These are phyloP conservation scores for Nakaseomyces bracarensis DNA, from an alignment of 1,139 yeast species.

Conservation along the genomic window DNA sequence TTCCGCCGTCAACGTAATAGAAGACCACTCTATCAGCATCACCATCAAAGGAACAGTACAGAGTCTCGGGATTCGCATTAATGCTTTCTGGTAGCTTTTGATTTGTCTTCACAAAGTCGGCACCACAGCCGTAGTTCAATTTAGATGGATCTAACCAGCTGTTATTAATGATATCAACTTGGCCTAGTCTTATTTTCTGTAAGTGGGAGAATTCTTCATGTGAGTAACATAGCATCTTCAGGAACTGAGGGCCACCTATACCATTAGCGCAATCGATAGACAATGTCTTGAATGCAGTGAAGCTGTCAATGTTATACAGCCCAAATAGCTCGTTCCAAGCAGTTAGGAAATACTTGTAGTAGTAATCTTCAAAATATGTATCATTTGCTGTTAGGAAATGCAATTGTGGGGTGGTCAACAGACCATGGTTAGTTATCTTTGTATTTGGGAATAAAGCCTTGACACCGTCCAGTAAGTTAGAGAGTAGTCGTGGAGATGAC, in stretches of 20 bases:
- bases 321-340: slow-evolving; percentile 38
- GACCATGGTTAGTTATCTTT: slow-evolving; percentile 47
- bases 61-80: slow-evolving; percentile 29
- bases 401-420: slow-evolving; percentile 87
- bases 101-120: slow-evolving; percentile 87
- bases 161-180: slow-evolving; percentile 52
- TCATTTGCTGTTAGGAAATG: slow-evolving; percentile 75
- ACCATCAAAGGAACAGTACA: slow-evolving; percentile 88
- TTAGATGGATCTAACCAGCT: slow-evolving; percentile 45
- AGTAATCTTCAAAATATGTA: slow-evolving; percentile 49
- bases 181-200: slow-evolving; percentile 11
- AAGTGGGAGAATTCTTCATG: not conserved
- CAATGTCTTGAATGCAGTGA: slow-evolving; percentile 37
- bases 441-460: slow-evolving; percentile 38
- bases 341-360: slow-evolving; percentile 53
- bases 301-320: slow-evolving; percentile 33
- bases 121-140: slow-evolving; percentile 82
- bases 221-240: slow-evolving; percentile 33
- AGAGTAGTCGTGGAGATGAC: slow-evolving; percentile 61
- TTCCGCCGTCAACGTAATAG: slow-evolving; percentile 47
- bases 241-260: slow-evolving; percentile 79
- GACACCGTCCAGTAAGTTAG: slow-evolving; percentile 63
- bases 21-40: slow-evolving; percentile 95
- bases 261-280: slow-evolving; percentile 91
- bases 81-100: slow-evolving; percentile 69